These are phyloP conservation scores for Russula abietina DNA, from an alignment of 768 basidiomycete genomes.

Conservation along the genomic window DNA sequence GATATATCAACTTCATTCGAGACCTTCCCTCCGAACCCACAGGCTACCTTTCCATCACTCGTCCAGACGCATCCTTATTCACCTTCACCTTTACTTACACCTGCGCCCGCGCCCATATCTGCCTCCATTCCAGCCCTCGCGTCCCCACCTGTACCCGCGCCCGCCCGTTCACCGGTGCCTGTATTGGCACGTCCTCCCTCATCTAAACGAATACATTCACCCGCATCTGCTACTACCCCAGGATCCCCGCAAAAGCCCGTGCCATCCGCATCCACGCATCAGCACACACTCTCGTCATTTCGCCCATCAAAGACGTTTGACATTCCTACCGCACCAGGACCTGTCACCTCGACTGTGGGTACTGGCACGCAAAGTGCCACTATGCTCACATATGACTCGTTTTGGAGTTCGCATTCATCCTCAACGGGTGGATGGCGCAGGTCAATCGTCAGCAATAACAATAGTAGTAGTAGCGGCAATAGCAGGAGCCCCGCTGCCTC, in stretches of 20 bases:
- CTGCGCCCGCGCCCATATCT: not conserved
- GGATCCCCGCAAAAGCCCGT: not conserved
- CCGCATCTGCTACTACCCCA: not conserved
- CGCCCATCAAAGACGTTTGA: constrained; percentile 21
- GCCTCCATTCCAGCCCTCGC: too few relatives aligned
- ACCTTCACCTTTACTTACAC: not conserved
- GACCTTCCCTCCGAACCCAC: constrained; percentile 5
- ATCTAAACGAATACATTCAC: not conserved
- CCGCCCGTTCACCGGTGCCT: not conserved
- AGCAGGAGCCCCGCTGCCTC: not conserved
- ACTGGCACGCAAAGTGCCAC: not conserved
- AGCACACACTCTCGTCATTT: constrained; percentile 2
- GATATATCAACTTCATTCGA: constrained; percentile 1
- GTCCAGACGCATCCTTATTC: not conserved
- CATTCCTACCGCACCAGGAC: constrained; percentile 22
- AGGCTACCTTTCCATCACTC: not conserved
- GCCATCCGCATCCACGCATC: not conserved
- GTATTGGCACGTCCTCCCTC: not conserved
- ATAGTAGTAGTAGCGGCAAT: not conserved
- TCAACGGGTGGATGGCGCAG: constrained; percentile 18
- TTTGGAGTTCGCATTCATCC: constrained; percentile 24
- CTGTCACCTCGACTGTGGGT: not conserved
- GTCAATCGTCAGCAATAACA: not conserved
- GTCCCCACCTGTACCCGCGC: not conserved
- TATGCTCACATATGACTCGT: constrained; percentile 26